Base-by-base conservation (phyloP, 1,139 yeast genomes). In the Candida gigantensis region DNA sequence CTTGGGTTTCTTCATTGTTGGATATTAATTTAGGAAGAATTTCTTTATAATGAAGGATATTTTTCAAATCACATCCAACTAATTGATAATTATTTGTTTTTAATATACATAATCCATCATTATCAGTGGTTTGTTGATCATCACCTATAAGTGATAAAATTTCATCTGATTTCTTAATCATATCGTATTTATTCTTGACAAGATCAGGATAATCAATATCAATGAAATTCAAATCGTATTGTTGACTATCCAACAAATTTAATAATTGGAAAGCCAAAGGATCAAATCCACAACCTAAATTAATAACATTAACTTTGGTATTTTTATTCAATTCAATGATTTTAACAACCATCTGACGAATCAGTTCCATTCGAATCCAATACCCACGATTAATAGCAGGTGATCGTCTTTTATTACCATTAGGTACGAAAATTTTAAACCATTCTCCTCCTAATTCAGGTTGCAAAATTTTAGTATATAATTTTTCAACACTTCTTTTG, bases 381-480 rank as follows among this genome's bases (percentile, higher is more conserved):
- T 86, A 86, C 0, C 95, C 95, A 49, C 95, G 60, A 49, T 86
- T 86, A 29, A 86, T 84, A 9, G 86, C 83, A 0, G 95, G 95
- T 0, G 92, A 81, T 41, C 95, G 64, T 53, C 92, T 66, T 46
- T n/a, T n/a, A n/a, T 79, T 77, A 5, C 79, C 79, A 41, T 77
- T 80, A 17, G 77, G 76, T 1, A 86, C 95, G 60, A 86, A 86
- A 45, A 72, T 65, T 41, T 79, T 71, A 54, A 85, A 84, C 60
- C 79, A 82, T 50, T 74, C n/a, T n/a, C n/a, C 79, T 5, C 60
- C 62, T 30, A 55, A 36, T 28, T 67, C 62, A 13, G 74, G 68
- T 28, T 64, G 65, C 30, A 76, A 52, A 24, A 60, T 58, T 1
- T 65, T 54, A 30, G 72, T 60, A 52, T 85, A 86, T 11, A 84